Evolutionary conservation across 2,329 filamentous ascomycete genomes (phyloP).

Genomic region (Monilinia laxa): DNA sequence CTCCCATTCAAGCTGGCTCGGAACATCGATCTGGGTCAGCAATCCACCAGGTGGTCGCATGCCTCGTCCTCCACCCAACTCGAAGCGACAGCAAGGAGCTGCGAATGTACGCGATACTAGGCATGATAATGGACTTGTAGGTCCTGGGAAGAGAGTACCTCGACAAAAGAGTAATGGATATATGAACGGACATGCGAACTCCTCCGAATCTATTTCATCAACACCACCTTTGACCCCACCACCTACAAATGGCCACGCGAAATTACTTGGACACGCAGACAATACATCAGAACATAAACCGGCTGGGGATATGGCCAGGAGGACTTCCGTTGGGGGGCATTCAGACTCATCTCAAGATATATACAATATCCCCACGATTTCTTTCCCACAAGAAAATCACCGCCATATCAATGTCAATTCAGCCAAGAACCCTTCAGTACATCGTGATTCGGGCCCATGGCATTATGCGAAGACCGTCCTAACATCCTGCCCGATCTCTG

Average conservation of each 20-base stretch:
- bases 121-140: slow-evolving; percentile 86
- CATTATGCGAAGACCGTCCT: slow-evolving; percentile 83
- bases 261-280: slow-evolving; percentile 32
- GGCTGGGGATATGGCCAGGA: slow-evolving; percentile 46
- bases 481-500: slow-evolving; percentile 83
- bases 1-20: slow-evolving; percentile 38
- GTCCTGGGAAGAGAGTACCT: slow-evolving; percentile 63
- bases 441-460: slow-evolving; percentile 70
- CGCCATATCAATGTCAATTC: slow-evolving; percentile 70
- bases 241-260: slow-evolving; percentile 41
- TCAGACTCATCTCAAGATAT: slow-evolving; percentile 58
- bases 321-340: slow-evolving; percentile 52
- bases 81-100: slow-evolving; percentile 45
- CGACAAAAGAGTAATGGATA: slow-evolving; percentile 57
- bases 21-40: slow-evolving; percentile 41
- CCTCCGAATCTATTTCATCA: slow-evolving; percentile 37
- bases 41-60: slow-evolving; percentile 36
- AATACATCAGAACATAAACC: slow-evolving; percentile 34
- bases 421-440: slow-evolving; percentile 65
- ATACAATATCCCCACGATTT: slow-evolving; percentile 42
- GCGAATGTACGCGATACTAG: slow-evolving; percentile 68
- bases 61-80: slow-evolving; percentile 39
- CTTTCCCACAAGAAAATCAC: slow-evolving; percentile 50
- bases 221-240: slow-evolving; percentile 45
- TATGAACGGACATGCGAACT: slow-evolving; percentile 51